A percentile compares a stretch with the other conserved stretches of the same genome.
Conservation (phyloP, 1,284 basidiomycete species). For the Paramarasmius palmivorus region DNA sequence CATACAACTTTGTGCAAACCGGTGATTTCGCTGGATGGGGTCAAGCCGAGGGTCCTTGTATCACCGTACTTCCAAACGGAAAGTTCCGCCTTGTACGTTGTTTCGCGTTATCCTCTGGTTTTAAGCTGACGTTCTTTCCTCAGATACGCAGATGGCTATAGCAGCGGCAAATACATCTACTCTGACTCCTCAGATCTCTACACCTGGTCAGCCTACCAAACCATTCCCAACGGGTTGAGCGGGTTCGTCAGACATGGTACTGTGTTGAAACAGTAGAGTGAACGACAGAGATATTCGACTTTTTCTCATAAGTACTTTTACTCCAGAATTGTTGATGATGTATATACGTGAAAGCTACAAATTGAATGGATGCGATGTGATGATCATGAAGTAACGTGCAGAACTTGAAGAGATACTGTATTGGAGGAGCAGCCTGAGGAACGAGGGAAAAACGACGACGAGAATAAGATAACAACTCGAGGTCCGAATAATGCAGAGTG, state of each 20-base stretch:
- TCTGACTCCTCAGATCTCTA: constrained; percentile 33
- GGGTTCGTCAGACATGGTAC: constrained; percentile 33
- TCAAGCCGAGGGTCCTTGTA: constrained; percentile 32
- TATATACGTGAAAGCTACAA: not conserved
- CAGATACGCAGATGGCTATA: constrained; percentile 33
- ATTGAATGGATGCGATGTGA: not conserved
- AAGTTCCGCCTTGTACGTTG: constrained; percentile 31
- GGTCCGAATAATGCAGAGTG: not conserved
- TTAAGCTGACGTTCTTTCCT: not conserved
- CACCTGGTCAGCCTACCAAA: constrained; percentile 30
- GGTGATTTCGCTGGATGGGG: constrained; percentile 37
- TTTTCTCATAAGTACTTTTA: too few relatives aligned
- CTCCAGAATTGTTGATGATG: not conserved
- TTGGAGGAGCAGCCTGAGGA: not conserved
- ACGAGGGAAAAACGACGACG: not conserved
- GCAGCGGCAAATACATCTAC: constrained; percentile 32
- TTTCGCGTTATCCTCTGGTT: not conserved
- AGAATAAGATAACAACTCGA: not conserved
- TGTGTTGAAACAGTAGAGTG: constrained; percentile 28
- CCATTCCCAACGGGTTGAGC: constrained; percentile 26
- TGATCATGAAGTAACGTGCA: not conserved
- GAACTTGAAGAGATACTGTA: not conserved
- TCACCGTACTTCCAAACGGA: constrained; percentile 31
- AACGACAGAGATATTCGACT: not conserved
- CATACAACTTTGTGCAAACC: constrained; percentile 33